Conservation (phyloP, 1,284 basidiomycete species). For the Meripilus lineatus region DNA sequence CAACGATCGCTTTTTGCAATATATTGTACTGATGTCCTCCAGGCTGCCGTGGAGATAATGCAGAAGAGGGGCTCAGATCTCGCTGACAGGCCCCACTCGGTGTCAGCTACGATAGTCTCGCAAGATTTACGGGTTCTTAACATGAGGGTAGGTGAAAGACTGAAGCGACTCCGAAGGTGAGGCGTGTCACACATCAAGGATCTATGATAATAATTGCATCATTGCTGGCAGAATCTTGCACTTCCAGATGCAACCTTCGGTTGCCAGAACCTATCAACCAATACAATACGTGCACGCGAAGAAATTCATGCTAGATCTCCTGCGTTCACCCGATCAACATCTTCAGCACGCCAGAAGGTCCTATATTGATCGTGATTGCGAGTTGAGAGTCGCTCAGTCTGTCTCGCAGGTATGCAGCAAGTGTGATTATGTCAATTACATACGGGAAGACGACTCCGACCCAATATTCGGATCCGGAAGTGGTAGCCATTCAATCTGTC, state of each 20-base stretch:
- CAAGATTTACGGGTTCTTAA: slow-evolving; percentile 21
- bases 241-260: slow-evolving; percentile 45
- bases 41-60: slow-evolving; percentile 26
- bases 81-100: slow-evolving; percentile 20
- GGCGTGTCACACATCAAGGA: slow-evolving; percentile 1
- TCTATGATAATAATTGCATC: not conserved
- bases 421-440: slow-evolving; percentile 58
- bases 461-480: slow-evolving; percentile 47
- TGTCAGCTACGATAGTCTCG: slow-evolving; percentile 22
- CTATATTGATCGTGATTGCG: too few relatives aligned
- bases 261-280: slow-evolving; percentile 40
- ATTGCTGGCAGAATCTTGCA: slow-evolving; percentile 40
- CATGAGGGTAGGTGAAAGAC: slow-evolving; percentile 17
- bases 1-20: not conserved
- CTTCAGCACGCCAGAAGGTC: slow-evolving; percentile 51
- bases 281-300: slow-evolving; percentile 43
- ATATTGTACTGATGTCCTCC: not conserved
- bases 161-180: slow-evolving; percentile 22
- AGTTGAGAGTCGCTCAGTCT: too few relatives aligned
- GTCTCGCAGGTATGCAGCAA: slow-evolving; percentile 55
- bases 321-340: slow-evolving; percentile 43
- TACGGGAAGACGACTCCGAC: slow-evolving; percentile 54
- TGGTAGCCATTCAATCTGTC: slow-evolving; percentile 45
- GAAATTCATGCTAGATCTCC: slow-evolving; percentile 46
- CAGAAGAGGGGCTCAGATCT: slow-evolving; percentile 26